These are phyloP conservation scores for Trypanosoma cruzi DNA, from an alignment of 208 protist genomes.

Conservation along the genomic window DNA sequence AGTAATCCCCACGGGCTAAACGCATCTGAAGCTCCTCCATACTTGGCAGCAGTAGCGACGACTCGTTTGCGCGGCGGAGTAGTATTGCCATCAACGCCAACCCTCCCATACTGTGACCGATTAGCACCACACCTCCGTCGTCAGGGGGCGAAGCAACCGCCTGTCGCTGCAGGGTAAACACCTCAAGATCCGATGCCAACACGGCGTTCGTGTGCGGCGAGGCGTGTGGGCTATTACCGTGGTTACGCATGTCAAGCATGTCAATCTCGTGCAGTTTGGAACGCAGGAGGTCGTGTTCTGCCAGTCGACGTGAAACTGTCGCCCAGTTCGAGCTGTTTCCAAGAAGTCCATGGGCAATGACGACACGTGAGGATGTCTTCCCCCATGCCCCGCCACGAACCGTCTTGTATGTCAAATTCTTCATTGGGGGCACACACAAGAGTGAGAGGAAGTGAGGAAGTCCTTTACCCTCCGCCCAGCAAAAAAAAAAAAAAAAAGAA, in stretches of 20 bases:
- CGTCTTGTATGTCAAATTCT: slow-evolving; percentile 20
- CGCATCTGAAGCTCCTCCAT: slow-evolving; percentile 11
- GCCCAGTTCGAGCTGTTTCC: slow-evolving; percentile 82
- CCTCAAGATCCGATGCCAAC: slow-evolving; percentile 75
- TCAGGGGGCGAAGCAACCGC: not conserved
- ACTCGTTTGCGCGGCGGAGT: slow-evolving; percentile 80
- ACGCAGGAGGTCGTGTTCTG: slow-evolving; percentile 41
- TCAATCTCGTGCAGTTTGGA: slow-evolving; percentile 43
- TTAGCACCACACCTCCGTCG: slow-evolving; percentile 41
- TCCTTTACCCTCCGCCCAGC: not conserved
- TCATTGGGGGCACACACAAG: slow-evolving; percentile 2
- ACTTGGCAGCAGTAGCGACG: slow-evolving; percentile 33
- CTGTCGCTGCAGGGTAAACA: slow-evolving; percentile 43
- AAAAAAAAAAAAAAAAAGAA: not conserved
- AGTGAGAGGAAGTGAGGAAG: not conserved
- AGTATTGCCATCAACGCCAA: slow-evolving; percentile 67
- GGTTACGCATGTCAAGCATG: slow-evolving; percentile 86
- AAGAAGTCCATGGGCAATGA: slow-evolving; percentile 80
- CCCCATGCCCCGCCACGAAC: slow-evolving; percentile 19
- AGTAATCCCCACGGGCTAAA: slow-evolving; percentile 27
- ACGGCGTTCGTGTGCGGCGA: slow-evolving; percentile 57
- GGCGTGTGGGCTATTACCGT: slow-evolving; percentile 72
- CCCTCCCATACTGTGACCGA: slow-evolving; percentile 92
- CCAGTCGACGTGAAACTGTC: slow-evolving; percentile 45
- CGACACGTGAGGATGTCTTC: slow-evolving; percentile 18